Conservation (phyloP, 2,329 filamentous ascomycete species). For the Apiospora koreana region DNA sequence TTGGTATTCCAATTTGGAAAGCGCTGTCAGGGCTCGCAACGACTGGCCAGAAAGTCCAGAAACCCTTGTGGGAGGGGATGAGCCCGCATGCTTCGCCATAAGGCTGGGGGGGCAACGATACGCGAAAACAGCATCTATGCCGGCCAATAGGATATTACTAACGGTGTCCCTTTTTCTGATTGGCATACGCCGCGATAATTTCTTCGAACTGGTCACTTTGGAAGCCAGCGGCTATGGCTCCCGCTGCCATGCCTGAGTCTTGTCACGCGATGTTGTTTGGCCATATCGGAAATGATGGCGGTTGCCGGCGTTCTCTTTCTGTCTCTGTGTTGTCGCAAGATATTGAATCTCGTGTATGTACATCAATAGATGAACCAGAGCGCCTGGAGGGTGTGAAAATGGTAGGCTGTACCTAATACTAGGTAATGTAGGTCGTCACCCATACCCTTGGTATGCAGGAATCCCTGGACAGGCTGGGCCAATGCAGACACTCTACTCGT, state of each 20-base stretch:
- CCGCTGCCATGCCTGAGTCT: neutral
- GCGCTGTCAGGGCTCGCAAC: neutral
- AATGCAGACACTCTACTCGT: conserved; percentile 1
- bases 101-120: neutral
- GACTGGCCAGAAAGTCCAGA: neutral
- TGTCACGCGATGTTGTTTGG: neutral
- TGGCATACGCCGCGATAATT: neutral
- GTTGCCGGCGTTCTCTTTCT: neutral
- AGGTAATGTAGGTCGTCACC: neutral
- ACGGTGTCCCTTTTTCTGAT: neutral
- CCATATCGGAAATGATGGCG: neutral
- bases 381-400: neutral
- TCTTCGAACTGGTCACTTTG: neutral
- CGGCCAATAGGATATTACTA: conserved; percentile 7
- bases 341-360: neutral
- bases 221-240: neutral
- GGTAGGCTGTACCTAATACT: neutral
- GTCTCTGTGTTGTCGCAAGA: neutral
- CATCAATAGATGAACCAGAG: neutral
- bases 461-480: neutral
- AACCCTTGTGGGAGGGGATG: neutral
- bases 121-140: neutral
- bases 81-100: neutral
- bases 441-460: neutral
- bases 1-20: neutral